phyloP scores from a whole-genome alignment of 1,284 basidiomycete species.

The Volvariella volvacea region DNA sequence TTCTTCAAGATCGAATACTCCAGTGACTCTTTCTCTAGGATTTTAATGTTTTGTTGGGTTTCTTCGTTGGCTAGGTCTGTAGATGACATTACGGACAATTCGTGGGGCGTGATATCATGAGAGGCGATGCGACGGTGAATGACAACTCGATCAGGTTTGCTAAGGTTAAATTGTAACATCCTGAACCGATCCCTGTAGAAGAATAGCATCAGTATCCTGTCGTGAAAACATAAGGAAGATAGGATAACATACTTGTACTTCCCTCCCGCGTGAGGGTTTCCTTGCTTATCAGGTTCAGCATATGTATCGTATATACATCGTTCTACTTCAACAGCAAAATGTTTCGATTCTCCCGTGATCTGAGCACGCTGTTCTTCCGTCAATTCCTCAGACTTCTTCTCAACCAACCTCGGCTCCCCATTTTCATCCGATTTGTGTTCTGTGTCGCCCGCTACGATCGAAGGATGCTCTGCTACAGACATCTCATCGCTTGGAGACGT shows the following conservation, averaged over 20 bases:
- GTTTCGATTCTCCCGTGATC: conserved; percentile 45
- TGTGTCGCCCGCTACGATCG: conserved; percentile 26
- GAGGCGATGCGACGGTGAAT: conserved; percentile 72
- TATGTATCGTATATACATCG: conserved; percentile 65
- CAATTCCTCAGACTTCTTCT: conserved; percentile 37
- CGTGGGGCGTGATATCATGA: conserved; percentile 54
- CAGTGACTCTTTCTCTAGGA: conserved; percentile 72
- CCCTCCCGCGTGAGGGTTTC: conserved; percentile 55
- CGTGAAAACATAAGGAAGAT: conserved; percentile 5
- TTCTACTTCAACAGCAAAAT: conserved; percentile 64
- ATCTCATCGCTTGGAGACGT: not conserved
- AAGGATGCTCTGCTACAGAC: conserved; percentile 2
- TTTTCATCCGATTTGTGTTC: conserved; percentile 47
- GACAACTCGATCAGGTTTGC: conserved; percentile 64
- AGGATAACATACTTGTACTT: conserved; percentile 67
- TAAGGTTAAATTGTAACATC: conserved; percentile 76
- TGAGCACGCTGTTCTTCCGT: conserved; percentile 53
- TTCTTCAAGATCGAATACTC: conserved; percentile 78
- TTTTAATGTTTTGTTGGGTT: conserved; percentile 70
- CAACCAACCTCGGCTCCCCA: conserved; percentile 15
- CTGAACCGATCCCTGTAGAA: conserved; percentile 70
- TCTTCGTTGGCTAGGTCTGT: conserved; percentile 83
- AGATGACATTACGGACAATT: conserved; percentile 76
- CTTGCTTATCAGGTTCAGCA: conserved; percentile 69
- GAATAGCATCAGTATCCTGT: conserved; percentile 10